Conservation (phyloP, 495 filamentous ascomycete genomes). For the Sporormia fimetaria region DNA sequence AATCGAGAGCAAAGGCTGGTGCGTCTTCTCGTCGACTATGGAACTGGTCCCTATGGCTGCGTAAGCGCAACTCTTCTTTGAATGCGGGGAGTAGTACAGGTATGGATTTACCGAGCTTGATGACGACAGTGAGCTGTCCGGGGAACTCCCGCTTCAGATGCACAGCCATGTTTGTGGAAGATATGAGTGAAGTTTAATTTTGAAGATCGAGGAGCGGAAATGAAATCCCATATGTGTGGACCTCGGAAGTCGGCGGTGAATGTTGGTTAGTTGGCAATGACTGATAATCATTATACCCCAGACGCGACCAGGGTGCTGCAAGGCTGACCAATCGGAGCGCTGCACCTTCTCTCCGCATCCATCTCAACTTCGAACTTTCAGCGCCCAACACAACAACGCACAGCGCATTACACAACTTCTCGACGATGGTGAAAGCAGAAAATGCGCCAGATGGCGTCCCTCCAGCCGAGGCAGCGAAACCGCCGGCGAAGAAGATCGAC, state of each 20-base stretch:
- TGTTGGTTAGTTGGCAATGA: too few species aligned
- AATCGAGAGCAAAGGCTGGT: slow-evolving; percentile 88
- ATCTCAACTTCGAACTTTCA: too few species aligned
- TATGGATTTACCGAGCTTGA: slow-evolving; percentile 66
- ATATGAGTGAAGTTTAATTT: too few species aligned
- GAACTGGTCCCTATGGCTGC: slow-evolving; percentile 72
- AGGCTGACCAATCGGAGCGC: slow-evolving; percentile 14
- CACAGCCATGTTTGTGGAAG: slow-evolving; percentile 39
- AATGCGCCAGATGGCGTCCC: slow-evolving; percentile 4
- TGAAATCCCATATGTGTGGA: too few species aligned
- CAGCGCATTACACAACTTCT: not conserved
- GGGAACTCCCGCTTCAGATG: slow-evolving; percentile 41
- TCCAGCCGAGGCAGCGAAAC: slow-evolving; percentile 1
- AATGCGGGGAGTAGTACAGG: slow-evolving; percentile 12
- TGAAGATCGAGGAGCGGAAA: too few species aligned
- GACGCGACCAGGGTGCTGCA: too few species aligned
- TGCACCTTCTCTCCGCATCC: slow-evolving; percentile 3
- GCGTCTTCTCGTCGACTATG: slow-evolving; percentile 93
- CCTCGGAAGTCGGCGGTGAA: too few species aligned
- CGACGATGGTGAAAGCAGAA: slow-evolving; percentile 6
- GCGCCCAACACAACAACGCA: too few species aligned
- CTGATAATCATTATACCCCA: too few species aligned
- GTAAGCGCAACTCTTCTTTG: slow-evolving; percentile 5
- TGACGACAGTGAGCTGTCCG: slow-evolving; percentile 63
- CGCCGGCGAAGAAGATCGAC: slow-evolving; percentile 20